phyloP scores from a whole-genome alignment of 306 rosid genomes.

The Cucurbita moschata region DNA sequence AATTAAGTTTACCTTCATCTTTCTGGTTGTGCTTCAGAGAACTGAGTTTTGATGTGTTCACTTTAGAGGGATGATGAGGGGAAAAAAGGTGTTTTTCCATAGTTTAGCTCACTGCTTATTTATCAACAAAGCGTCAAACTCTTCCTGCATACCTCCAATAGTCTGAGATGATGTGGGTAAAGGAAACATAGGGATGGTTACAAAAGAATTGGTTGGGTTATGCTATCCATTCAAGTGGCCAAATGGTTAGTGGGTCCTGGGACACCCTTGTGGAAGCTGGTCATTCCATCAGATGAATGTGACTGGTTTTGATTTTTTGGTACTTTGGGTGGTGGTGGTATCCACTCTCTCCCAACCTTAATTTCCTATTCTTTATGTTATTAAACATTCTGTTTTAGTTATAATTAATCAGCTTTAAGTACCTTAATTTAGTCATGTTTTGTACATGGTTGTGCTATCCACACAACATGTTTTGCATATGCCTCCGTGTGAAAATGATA shows the following conservation, averaged over 20 bases:
- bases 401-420: slow-evolving; percentile 15
- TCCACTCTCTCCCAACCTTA: not conserved
- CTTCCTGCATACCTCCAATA: slow-evolving; percentile 17
- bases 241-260: slow-evolving; percentile 35
- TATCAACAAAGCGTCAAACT: slow-evolving; percentile 23
- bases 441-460: slow-evolving; percentile 1
- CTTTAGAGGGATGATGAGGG: slow-evolving; percentile 19
- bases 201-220: slow-evolving; percentile 31
- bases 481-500: slow-evolving; percentile 16
- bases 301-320: slow-evolving; percentile 8
- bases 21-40: slow-evolving; percentile 14
- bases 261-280: slow-evolving; percentile 9
- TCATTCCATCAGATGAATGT: slow-evolving; percentile 1
- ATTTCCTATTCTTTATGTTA: not conserved
- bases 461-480: slow-evolving; percentile 26
- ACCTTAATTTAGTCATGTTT: not conserved
- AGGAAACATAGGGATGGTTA: slow-evolving; percentile 49
- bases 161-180: slow-evolving; percentile 15
- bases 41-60: slow-evolving; percentile 24
- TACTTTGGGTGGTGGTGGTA: not conserved
- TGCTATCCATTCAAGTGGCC: slow-evolving; percentile 33
- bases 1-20: slow-evolving; percentile 12
- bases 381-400: not conserved
- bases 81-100: slow-evolving; percentile 11
- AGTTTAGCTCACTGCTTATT: slow-evolving; percentile 14